Evolutionary conservation across 352 stramenopile species (phyloP), one percentile per base, ranked within the genome.

Genomic region (Globisporangium okanoganense): DNA sequence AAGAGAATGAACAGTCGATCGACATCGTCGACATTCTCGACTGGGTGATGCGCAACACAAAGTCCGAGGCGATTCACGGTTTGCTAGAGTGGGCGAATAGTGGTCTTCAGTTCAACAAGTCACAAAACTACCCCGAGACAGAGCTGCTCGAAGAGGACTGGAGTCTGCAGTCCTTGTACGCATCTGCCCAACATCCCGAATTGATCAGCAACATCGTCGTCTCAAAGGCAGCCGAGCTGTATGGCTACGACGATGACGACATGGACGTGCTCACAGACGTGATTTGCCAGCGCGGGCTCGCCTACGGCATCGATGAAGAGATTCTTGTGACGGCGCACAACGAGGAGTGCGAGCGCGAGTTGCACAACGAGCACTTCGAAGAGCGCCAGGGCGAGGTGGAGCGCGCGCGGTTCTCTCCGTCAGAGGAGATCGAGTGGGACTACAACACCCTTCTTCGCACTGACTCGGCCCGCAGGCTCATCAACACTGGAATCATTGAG

Each of bases 11-110:
- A 12, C 27, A 64, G 18, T 1, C 38, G 3, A 20, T 88, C 5
- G 56, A 22, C 59, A 55, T 65, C 8, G 38, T 72, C 29, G 62
- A 92, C 44, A 74, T 96, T 25, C 50, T 97, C 33, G 71, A 86
- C 40, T 97, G 90, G 87, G 73, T 94, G 20, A 84, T 97, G 77
- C 66, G 82, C 29, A 97, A 96, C 65, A 95, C 91, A 0, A 77
- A 84, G 51, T 57, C 69, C 8, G 75, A 89, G 47, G 87, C 81
- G 53, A 69, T 78, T 7, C 50, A 70, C 14, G 89, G 88, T 0
- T 33, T 96, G 29, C 51, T 87, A 0, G 83, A 92, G 63, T 97
- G 90, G 88, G 76, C 82, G 16, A 55, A 74, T 20, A 94, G 90
- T 60, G 86, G 83, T 0, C 65, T 95, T 33, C 78, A 94, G 41